Evolutionary conservation across 1,284 basidiomycete genomes (phyloP), one percentile per base, ranked within the genome.

Genomic region (Volvariella surrecta): DNA sequence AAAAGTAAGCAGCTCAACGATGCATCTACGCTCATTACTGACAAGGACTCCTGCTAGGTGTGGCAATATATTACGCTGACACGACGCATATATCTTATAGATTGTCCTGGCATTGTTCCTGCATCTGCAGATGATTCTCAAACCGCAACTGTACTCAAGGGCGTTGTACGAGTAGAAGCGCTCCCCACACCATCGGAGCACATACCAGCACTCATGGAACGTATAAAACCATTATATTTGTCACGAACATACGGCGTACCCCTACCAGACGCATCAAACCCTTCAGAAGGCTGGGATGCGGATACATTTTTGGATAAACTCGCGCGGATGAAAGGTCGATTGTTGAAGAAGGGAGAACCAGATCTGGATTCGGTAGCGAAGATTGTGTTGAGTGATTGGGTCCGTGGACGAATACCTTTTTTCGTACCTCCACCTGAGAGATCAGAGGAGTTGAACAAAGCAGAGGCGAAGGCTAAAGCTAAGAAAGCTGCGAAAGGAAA

Each of bases 61-160:
- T 99, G 96, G 96, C 95, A 99, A 76, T 99, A 99, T 67, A 96
- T 99, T 65, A 91, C 92, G 19, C 73, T 99, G 42, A 98, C 95
- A 56, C 81, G 87, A 48, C 80, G 90, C 49, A 99, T 99, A 62
- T 99, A 98, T 72, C 83, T 99, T 52, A 97, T 99, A 68, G 96
- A 99, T 69, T 99, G 95, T 61, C 95, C 95, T 21, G 95, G 96
- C 48, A 92, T 99, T 60, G 96, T 99, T 1, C 96, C 96, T 1
- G 85, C 93, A 19, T 94, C 92, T 28, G 86, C 91, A 19, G 70
- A 81, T 47, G 95, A 99, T 63, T 81, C 89, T 1, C 88, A 97
- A 59, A 93, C 93, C 0, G 80, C 83, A 39, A 98, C 86, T 1
- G 96, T 99, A 21, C 76, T 99, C 48, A 99, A 99, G 65, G 96